Evolutionary conservation across 2,329 filamentous ascomycete species (phyloP).

Genomic region (Monosporascus sp.): DNA sequence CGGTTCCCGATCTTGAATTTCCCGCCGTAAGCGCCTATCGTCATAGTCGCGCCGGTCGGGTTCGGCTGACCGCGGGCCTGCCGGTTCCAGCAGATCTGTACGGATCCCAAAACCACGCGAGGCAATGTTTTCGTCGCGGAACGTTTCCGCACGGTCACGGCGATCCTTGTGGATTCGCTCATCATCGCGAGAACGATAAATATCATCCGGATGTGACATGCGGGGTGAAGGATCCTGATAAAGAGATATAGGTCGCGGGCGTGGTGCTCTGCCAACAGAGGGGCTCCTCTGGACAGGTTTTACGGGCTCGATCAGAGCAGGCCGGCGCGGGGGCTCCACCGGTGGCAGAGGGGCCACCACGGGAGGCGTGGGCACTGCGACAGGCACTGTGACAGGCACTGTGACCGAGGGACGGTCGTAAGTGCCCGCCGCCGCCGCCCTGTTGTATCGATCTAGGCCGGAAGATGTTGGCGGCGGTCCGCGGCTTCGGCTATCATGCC

Average conservation of each 20-base stretch:
- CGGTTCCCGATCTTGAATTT: slow-evolving; percentile 24
- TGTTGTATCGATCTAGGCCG: slow-evolving; percentile 65
- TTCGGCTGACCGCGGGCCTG: slow-evolving; percentile 25
- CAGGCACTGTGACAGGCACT: slow-evolving; percentile 42
- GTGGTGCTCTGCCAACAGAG: slow-evolving; percentile 24
- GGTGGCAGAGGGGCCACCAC: slow-evolving; percentile 33
- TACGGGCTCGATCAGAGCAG: slow-evolving; percentile 22
- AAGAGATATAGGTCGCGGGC: slow-evolving; percentile 45
- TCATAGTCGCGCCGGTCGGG: slow-evolving; percentile 31
- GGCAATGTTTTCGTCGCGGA: slow-evolving; percentile 41
- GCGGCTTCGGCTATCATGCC: slow-evolving; percentile 36
- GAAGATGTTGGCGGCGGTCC: slow-evolving; percentile 64
- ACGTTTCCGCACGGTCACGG: slow-evolving; percentile 38
- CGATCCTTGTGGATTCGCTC: slow-evolving; percentile 37
- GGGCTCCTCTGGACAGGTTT: slow-evolving; percentile 27
- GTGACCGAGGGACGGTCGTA: slow-evolving; percentile 44
- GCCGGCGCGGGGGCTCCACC: slow-evolving; percentile 28
- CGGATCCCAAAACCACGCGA: slow-evolving; percentile 50
- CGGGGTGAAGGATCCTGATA: slow-evolving; percentile 46
- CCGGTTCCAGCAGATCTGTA: slow-evolving; percentile 31
- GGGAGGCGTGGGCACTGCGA: slow-evolving; percentile 42
- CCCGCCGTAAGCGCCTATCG: slow-evolving; percentile 36
- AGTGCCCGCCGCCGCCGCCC: slow-evolving; percentile 31
- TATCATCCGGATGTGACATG: slow-evolving; percentile 41
- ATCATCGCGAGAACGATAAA: slow-evolving; percentile 44